phyloP scores from a whole-genome alignment of 176 grass and related monocot species.

The Coix lacrymajobi region DNA sequence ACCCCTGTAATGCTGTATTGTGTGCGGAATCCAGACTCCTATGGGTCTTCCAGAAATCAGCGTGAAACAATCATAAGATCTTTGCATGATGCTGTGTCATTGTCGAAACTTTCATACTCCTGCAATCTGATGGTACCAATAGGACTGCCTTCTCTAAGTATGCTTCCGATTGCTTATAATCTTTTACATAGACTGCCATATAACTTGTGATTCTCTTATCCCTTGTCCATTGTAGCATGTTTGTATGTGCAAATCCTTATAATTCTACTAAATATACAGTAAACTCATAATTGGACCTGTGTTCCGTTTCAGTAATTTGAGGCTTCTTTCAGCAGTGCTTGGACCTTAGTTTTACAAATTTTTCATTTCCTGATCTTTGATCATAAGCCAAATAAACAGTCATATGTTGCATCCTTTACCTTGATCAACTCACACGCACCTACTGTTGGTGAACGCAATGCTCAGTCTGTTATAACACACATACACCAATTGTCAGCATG shows the following conservation, averaged over 20 bases:
- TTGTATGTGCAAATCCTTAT: neutral
- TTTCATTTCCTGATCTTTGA: neutral
- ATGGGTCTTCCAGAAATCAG: conserved; percentile 48
- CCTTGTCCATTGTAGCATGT: neutral
- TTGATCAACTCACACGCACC: neutral
- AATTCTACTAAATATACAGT: conserved; percentile 10
- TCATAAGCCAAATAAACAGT: neutral
- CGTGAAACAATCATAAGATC: conserved; percentile 56
- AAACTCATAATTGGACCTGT: neutral
- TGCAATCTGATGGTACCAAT: conserved; percentile 82
- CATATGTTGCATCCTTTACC: neutral
- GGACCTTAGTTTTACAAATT: neutral
- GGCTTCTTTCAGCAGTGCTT: neutral
- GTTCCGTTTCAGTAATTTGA: neutral
- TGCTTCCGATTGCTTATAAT: conserved; percentile 5
- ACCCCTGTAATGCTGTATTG: conserved; percentile 71
- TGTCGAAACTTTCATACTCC: conserved; percentile 73
- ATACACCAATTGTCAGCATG: neutral
- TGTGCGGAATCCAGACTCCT: conserved; percentile 56
- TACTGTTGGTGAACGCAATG: neutral
- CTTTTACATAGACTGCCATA: neutral
- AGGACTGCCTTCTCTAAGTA: conserved; percentile 80
- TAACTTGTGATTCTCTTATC: neutral
- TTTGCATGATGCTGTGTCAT: conserved; percentile 79
- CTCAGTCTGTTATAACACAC: neutral